Evolutionary conservation across 371 early-diverging fungal species (phyloP), one percentile per base, ranked within the genome.

Genomic region (Mortierella sp.): DNA sequence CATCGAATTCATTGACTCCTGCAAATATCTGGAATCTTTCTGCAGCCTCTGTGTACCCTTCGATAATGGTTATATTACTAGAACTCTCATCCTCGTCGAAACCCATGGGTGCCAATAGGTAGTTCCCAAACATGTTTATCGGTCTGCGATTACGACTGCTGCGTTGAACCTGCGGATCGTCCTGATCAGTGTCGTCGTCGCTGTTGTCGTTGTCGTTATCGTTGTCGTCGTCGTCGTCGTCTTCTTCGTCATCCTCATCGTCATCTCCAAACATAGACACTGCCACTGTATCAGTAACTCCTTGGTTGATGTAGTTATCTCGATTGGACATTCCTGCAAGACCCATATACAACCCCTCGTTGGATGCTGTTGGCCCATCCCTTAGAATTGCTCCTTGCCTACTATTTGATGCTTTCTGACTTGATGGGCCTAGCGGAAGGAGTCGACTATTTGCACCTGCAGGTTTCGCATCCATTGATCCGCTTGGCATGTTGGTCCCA

Each of bases 1-100:
- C 78, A 57, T 80, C 80, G 49, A 80, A 80, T 38, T 76, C 78
- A 10, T 69, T 66, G 55, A 72, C 68, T 9, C 72, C 69, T 7
- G 72, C 70, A 69, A 72, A 72, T 8, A 67, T 71, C 49, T 70
- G 78, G 54, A 78, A 67, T 9, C 64, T 49, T 38, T 70, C 71
- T 4, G 67, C 78, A 28, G 71, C 71, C 30, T 67, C 67, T 0
- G 51, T 55, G 21, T 55, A 70, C 1, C 78, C 67, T 10, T 63
- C 67, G 34, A 70, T 38, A 1, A 43, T 64, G 9, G 54, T 18
- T 8, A 63, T 13, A 21, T 48, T 49, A 16, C 55, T 58, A 12
- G 30, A 19, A 28, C 38, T 52, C 16, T 70, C 78, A 13, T 78
- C 78, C 24, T 78, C 78, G 39, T 71, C 78, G 41, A 71, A 78